These are phyloP conservation scores for Metarhizium album DNA, from an alignment of 2,329 filamentous ascomycete genomes.

Conservation along the genomic window DNA sequence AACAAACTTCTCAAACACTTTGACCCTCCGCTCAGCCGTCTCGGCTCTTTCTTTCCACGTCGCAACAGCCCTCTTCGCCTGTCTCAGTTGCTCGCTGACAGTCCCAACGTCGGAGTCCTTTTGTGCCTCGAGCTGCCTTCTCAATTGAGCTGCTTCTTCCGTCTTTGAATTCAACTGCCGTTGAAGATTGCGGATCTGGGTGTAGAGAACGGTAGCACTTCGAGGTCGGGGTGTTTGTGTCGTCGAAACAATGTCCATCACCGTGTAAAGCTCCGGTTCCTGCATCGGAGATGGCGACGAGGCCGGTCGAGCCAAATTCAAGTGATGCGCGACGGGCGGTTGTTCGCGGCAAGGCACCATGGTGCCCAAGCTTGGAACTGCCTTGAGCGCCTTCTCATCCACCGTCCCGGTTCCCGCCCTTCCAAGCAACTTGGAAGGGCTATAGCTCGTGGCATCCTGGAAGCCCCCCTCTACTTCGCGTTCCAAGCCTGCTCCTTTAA, in stretches of 20 bases:
- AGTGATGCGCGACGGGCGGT: constrained; percentile 27
- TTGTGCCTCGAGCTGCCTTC: constrained; percentile 33
- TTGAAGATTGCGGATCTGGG: constrained; percentile 39
- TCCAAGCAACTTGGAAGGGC: neutral
- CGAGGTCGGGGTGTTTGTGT: constrained; percentile 9
- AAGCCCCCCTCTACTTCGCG: neutral
- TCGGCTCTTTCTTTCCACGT: constrained; percentile 47
- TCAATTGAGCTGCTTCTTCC: constrained; percentile 35
- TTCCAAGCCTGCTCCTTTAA: neutral
- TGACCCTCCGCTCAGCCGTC: constrained; percentile 41
- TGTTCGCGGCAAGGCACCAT: constrained; percentile 27
- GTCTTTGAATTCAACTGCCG: constrained; percentile 32
- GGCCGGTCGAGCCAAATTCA: constrained; percentile 23
- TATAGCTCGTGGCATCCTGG: neutral
- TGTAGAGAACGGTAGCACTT: constrained; percentile 29
- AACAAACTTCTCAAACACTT: constrained; percentile 35
- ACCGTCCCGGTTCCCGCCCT: neutral
- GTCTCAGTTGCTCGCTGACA: constrained; percentile 37
- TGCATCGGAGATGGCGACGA: constrained; percentile 16
- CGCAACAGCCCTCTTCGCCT: constrained; percentile 19
- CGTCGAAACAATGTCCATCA: neutral
- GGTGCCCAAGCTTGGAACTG: constrained; percentile 23
- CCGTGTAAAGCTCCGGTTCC: neutral
- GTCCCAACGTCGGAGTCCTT: constrained; percentile 32
- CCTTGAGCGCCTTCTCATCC: constrained; percentile 5